Base-by-base conservation (phyloP, 2,329 filamentous ascomycete species). In the Colletotrichum cordylinicola region DNA sequence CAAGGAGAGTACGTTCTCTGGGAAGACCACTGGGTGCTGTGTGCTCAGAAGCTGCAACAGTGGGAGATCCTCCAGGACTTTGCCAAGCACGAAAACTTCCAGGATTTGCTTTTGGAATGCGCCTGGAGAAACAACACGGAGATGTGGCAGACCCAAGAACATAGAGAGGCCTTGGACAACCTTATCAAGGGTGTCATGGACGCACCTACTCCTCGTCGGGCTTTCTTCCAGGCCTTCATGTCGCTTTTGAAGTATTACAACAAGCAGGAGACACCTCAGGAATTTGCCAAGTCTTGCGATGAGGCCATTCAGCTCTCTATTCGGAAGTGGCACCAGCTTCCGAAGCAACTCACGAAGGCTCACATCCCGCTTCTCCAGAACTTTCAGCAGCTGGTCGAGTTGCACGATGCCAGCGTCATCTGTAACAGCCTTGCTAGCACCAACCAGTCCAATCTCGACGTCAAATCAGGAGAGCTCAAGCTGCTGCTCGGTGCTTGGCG, bases 191-290 rank as follows among this genome's bases (percentile, higher is more conserved):
- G 96, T 65, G 94, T 99, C 21, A 98, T 98, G 88, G 97, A 99
- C 84, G 96, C 98, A 1, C 97, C 98, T 2, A 99, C 98, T 1
- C 96, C 97, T 27, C 91, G 97, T 75, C 91, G 97, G 70, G 94
- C 95, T 55, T 99, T 99, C 89, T 99, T 99, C 92, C 96, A 98
- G 84, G 95, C 96, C 0, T 99, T 99, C 86, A 98, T 98, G 94
- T 94, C 96, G 3, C 89, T 99, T 43, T 92, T 99, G 78, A 98
- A 98, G 84, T 93, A 98, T 78, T 96, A 98, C 84, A 94, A 95
- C 80, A 96, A 98, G 85, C 93, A 94, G 78, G 96, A 98, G 83
- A 90, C 90, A 7, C 88, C 91, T 18, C 90, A 90, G 55, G 96
- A 98, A 68, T 98, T 99, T 85, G 94, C 94, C 77, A 93, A 95